Conservation (phyloP, 192 early-diverging fungal genomes). For the Spizellomyces punctatus region DNA sequence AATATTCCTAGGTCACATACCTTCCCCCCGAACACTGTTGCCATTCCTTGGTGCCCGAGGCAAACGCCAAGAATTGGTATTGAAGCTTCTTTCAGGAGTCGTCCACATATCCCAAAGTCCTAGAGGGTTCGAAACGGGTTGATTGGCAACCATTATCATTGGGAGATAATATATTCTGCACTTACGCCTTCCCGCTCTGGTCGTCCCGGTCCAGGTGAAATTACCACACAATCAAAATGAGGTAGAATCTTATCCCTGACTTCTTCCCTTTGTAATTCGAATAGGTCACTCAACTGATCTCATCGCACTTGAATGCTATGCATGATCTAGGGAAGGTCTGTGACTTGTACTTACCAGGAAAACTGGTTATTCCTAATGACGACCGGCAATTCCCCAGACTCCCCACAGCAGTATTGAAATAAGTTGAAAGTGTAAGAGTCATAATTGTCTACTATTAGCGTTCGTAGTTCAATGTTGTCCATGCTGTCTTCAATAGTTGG, state of each 20-base stretch:
- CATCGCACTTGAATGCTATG: not conserved
- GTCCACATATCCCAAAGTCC: constrained; percentile 81
- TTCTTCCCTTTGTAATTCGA: constrained; percentile 46
- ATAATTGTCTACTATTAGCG: constrained; percentile 93
- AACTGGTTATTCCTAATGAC: constrained; percentile 95
- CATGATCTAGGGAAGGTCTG: not conserved
- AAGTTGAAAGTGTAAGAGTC: constrained; percentile 98
- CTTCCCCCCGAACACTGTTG: constrained; percentile 62
- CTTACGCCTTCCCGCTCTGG: constrained; percentile 64
- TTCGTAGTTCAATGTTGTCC: constrained; percentile 34
- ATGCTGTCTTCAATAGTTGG: no score
- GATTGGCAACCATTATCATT: not conserved
- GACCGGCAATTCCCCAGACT: constrained; percentile 51
- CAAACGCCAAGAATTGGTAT: constrained; percentile 90
- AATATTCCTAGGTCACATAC: constrained; percentile 32
- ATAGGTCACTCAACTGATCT: not conserved
- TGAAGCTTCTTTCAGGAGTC: constrained; percentile 50
- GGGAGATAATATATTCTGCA: not conserved
- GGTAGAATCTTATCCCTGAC: constrained; percentile 70
- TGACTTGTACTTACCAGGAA: constrained; percentile 59
- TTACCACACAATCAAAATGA: constrained; percentile 83
- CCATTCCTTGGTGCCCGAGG: constrained; percentile 92
- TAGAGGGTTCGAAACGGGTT: constrained; percentile 27
- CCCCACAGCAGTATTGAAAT: constrained; percentile 67
- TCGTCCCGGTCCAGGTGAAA: constrained; percentile 92